Evolutionary conservation across 2,329 filamentous ascomycete species (phyloP).

Genomic region (Aspergillus unguis): DNA sequence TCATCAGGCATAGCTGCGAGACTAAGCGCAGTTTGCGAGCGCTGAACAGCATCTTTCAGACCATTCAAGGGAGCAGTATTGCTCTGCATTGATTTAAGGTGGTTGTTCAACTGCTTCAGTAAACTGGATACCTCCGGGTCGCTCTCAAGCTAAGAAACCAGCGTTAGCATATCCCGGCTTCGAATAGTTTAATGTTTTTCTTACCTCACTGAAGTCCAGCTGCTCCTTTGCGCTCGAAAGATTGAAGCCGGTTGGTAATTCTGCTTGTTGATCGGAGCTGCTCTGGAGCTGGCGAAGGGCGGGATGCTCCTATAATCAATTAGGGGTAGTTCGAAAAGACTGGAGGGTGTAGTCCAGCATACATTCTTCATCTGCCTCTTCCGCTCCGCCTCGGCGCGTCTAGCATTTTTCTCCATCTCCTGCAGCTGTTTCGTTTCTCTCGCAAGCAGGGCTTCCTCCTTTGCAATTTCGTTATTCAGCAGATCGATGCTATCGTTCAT

Average conservation of each 20-base stretch:
- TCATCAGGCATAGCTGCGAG: constrained; percentile 30
- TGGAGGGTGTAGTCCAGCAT: constrained; percentile 3
- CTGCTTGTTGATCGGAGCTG: constrained; percentile 14
- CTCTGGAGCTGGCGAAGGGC: constrained; percentile 36
- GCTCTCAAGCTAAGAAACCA: constrained; percentile 29
- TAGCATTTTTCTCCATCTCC: constrained; percentile 44
- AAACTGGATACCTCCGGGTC: constrained; percentile 37
- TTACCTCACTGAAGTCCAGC: constrained; percentile 35
- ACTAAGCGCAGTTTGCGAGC: constrained; percentile 36
- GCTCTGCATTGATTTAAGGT: constrained; percentile 45
- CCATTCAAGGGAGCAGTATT: constrained; percentile 39
- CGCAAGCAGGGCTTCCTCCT: constrained; percentile 42
- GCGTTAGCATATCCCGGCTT: background rate
- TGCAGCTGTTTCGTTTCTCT: constrained; percentile 40
- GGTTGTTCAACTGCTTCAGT: constrained; percentile 41
- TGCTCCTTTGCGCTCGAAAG: constrained; percentile 26
- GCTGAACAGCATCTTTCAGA: constrained; percentile 36
- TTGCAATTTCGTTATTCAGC: constrained; percentile 40
- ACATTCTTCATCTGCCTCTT: constrained; percentile 43
- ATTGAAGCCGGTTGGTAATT: constrained; percentile 25
- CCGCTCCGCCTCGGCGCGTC: constrained; percentile 36
- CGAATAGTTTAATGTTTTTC: background rate
- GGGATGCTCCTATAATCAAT: constrained; percentile 38
- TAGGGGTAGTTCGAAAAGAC: constrained; percentile 9
- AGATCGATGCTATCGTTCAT: constrained; percentile 40